Evolutionary conservation across 805 yeast genomes (phyloP).

Genomic region (Nakazawaea sp.): DNA sequence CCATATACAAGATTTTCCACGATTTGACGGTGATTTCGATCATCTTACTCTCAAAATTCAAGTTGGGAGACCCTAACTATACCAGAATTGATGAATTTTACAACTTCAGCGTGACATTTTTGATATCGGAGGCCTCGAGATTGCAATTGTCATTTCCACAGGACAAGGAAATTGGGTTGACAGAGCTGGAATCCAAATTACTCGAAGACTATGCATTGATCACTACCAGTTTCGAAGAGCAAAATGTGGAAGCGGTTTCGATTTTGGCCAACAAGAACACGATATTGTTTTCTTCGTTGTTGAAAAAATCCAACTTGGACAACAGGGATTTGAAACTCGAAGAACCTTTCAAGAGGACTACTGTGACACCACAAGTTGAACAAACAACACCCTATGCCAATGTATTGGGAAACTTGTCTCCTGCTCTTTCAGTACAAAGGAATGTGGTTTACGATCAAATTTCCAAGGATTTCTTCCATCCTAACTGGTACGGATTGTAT

Average conservation of each 20-base stretch:
- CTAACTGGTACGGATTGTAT: slow-evolving; percentile 59
- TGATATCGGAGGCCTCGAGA: slow-evolving; percentile 54
- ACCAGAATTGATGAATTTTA: slow-evolving; percentile 53
- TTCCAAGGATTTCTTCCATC: slow-evolving; percentile 47
- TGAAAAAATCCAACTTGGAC: slow-evolving; percentile 67
- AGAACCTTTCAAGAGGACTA: slow-evolving; percentile 59
- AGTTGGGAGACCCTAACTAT: slow-evolving; percentile 44
- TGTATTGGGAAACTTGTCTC: slow-evolving; percentile 39
- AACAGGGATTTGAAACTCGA: slow-evolving; percentile 64
- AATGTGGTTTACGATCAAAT: slow-evolving; percentile 32
- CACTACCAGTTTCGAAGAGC: slow-evolving; percentile 39
- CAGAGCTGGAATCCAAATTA: slow-evolving; percentile 32
- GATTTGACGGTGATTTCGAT: slow-evolving; percentile 57
- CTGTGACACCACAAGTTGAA: slow-evolving; percentile 51
- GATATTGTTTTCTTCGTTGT: slow-evolving; percentile 75
- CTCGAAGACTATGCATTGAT: slow-evolving; percentile 56
- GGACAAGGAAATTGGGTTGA: neutral
- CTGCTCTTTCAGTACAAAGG: slow-evolving; percentile 25
- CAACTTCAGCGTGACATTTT: slow-evolving; percentile 53
- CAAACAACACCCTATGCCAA: slow-evolving; percentile 25
- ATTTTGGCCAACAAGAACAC: slow-evolving; percentile 54
- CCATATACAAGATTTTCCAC: slow-evolving; percentile 54
- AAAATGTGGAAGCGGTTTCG: slow-evolving; percentile 61
- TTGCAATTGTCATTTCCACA: slow-evolving; percentile 22
- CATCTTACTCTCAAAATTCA: slow-evolving; percentile 36